Base-by-base conservation (phyloP, 805 yeast species). In the Tetrapisispora pingtungensis region DNA sequence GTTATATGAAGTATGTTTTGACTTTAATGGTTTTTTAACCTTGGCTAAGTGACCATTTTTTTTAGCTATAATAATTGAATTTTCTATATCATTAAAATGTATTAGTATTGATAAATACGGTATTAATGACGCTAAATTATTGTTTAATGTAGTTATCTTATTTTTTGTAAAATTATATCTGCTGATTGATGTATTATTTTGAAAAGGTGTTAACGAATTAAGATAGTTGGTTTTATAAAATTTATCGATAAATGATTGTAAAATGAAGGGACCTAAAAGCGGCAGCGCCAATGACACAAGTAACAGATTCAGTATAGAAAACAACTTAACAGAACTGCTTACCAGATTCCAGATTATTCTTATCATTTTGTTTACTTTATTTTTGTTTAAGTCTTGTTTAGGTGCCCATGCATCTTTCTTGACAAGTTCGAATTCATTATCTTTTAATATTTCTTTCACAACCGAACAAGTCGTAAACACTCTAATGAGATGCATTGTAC, bases 401-500 rank as follows among this genome's bases (percentile, higher is more conserved):
- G 31, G 12, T 7, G 4, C 31, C 13, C 6, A 10, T 28, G 6
- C 5, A 28, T 7, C 12, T 12, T 12, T 5, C n/a, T 28, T 28
- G n/a, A 13, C 27, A 3, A 20, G 6, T 12, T 12, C 30, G 3
- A 36, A n/a, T 7, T 24, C 24, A 15, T 22, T 36, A 3, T 24
- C 27, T n/a, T 22, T 10, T 5, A 24, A 13, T 14, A 26, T n/a
- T 10, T n/a, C 7, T 24, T 15, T 24, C 5, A 36, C 8, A n/a
- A 36, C 5, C 6, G 30, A 36, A 19, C 10, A 24, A 7, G n/a
- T 22, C 8, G 39, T 41, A 6, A 41, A 8, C 17, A n/a, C 5
- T 34, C 28, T 41, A 3, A 41, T 38, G 4, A 41, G 14, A 10
- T 17, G 30, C 40, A 41, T 35, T 1, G 44, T 41, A 10, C 37